Base-by-base conservation (phyloP, 208 protist genomes). In the Trypanosoma rangeli region DNA sequence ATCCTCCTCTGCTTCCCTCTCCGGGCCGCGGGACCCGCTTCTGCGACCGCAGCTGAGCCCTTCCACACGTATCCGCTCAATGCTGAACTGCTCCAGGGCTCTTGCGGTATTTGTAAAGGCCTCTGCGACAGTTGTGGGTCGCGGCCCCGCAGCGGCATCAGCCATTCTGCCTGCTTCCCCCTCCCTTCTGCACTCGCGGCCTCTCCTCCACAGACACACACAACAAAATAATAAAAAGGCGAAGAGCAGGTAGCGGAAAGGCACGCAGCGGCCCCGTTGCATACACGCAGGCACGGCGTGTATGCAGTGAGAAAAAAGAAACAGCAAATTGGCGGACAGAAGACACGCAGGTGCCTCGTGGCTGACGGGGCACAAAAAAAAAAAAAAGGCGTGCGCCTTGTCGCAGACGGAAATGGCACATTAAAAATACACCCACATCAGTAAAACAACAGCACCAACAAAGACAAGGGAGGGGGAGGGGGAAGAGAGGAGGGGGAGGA, bases 31-130 rank as follows among this genome's bases (percentile, higher is more conserved):
- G 1, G 8, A 26, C 3, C 8, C 53, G 44, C 55, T 26, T 29
- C 55, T 7, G 5, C 29, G 13, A 31, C 16, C n/a, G n/a, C 26
- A 7, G 48, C 83, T 89, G 20, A 93, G 83, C 13, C 85, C 87
- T 10, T 79, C 78, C n/a, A 94, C 72, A 42, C 87, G 85, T 37
- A 94, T 73, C 29, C 86, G 76, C 18, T 89, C 84, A 46, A 94
- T 72, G 37, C 80, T 86, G 46, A 86, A 92, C 60, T 93, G 82
- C 42, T 85, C 79, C 24, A 93, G 75, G 18, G 82, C 74, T 35
- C 79, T 80, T 0, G 90, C 80, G 13, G 80, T 93, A 49, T 77
- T 75, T 29, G 68, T 73, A 53, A 93, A 93, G 35, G 90, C 86
- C 56, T 90, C 82, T 26, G 80, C 64, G 33, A 94, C 74, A 20